Evolutionary conservation across 2,329 filamentous ascomycete species (phyloP), one percentile per base, ranked within the genome.

Genomic region (Aspergillus viridinutans): DNA sequence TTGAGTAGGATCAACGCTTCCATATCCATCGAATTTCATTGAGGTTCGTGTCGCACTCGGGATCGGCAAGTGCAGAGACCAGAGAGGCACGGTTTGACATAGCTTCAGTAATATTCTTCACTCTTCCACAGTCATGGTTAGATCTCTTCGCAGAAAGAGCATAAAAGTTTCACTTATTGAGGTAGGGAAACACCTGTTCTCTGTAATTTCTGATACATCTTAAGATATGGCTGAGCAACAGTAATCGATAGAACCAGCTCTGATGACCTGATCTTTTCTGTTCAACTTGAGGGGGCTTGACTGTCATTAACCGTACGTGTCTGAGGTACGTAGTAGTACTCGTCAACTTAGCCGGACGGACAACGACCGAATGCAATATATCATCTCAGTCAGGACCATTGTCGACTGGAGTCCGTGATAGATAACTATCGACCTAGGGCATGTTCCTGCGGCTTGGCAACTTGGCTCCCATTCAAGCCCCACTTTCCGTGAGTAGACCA

Each of bases 381-480:
- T 17, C 32, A 5, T 38, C 14, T 38, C 32, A 17, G 32, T 17
- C 32, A 38, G 14, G 32, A 5, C 32, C 14, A 17, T 38, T 38
- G 14, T 38, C 32, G 14, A 38, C 6, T 38, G 32, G 14, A 7
- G 32, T 8, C 32, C 5, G 14, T 7, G 14, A 38, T 38, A 38
- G 32, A 38, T 38, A 38, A 38, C 17, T 35, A 5, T 35, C 14
- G 12, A 35, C 32, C 32, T 6, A 4, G 4, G 12, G 14, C 12
- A 14, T 7, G 3, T 17, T 50, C 21, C 21, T 12, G 40, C 12
- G 42, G 25, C 52, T 52, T 57, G 55, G 49, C 53, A 32, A 28
- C 35, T 25, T 23, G 49, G 51, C 26, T 49, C 53, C 47, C 21
- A 58, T 49, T 57, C 48, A 57, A 57, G 57, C 55, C 56, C 54